These are phyloP conservation scores for Fusarium nelsonii DNA, from an alignment of 2,329 filamentous ascomycete species.

Conservation along the genomic window DNA sequence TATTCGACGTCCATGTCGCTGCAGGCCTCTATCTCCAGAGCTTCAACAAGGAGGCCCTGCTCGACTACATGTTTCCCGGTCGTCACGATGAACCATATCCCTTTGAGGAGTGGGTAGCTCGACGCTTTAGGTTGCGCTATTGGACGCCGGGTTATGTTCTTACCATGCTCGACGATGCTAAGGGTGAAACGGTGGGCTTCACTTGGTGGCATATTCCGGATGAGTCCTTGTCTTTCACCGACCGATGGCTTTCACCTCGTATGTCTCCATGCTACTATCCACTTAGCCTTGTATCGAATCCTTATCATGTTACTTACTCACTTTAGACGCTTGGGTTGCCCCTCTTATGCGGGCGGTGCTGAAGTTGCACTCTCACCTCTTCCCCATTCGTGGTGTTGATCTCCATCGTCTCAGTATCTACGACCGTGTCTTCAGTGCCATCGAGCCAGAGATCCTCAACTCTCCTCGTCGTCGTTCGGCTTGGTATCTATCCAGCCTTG, in stretches of 20 bases:
- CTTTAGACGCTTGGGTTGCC: slow-evolving; percentile 50
- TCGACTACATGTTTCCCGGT: slow-evolving; percentile 52
- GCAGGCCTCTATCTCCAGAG: slow-evolving; percentile 48
- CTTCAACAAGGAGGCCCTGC: slow-evolving; percentile 49
- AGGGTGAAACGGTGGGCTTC: slow-evolving; percentile 47
- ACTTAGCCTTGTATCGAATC: background rate
- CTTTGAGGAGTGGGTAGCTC: slow-evolving; percentile 39
- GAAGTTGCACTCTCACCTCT: slow-evolving; percentile 44
- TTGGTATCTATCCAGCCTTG: slow-evolving; percentile 54
- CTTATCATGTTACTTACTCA: slow-evolving; percentile 1
- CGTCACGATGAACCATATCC: slow-evolving; percentile 40
- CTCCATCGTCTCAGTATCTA: slow-evolving; percentile 41
- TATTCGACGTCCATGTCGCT: slow-evolving; percentile 48
- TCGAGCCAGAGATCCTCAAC: slow-evolving; percentile 47
- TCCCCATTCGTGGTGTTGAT: slow-evolving; percentile 44
- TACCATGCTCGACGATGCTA: slow-evolving; percentile 43
- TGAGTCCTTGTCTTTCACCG: slow-evolving; percentile 44
- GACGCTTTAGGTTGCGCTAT: slow-evolving; percentile 50
- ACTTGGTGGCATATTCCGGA: slow-evolving; percentile 53
- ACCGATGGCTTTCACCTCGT: slow-evolving; percentile 52
- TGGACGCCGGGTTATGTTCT: slow-evolving; percentile 53
- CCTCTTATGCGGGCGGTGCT: slow-evolving; percentile 46
- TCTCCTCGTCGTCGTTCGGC: slow-evolving; percentile 49
- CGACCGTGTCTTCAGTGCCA: slow-evolving; percentile 43
- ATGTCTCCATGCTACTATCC: slow-evolving; percentile 30